Evolutionary conservation across 345 rosid species (phyloP).

Genomic region (Bruguiera sexangula): DNA sequence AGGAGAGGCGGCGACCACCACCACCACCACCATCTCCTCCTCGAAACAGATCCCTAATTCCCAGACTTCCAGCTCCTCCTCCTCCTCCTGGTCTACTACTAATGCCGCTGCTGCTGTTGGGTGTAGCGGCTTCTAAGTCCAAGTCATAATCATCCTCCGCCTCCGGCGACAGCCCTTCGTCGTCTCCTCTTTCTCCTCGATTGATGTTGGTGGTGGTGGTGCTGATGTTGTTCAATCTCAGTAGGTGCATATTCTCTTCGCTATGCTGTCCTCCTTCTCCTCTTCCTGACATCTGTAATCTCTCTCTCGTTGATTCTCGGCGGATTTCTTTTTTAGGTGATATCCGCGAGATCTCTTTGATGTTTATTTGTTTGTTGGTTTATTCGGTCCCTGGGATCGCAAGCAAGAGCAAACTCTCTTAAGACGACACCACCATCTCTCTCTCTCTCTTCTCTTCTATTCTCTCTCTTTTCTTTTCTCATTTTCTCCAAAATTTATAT

Average conservation of each 20-base stretch:
- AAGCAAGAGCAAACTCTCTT: no score
- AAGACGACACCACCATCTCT: no score
- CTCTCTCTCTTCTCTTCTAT: no score
- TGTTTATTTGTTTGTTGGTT: no score
- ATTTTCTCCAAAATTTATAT: no score
- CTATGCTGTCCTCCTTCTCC: background rate
- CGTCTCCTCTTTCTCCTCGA: background rate
- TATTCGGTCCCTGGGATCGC: no score
- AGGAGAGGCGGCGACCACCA: background rate
- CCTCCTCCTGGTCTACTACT: background rate
- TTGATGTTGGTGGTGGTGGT: slow-evolving; percentile 6
- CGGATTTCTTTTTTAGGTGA: background rate
- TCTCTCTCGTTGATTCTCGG: background rate
- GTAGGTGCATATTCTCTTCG: slow-evolving; percentile 36
- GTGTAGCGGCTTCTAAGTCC: background rate
- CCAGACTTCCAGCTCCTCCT: background rate
- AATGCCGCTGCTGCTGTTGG: background rate
- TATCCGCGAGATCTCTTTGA: no score
- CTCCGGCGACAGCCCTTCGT: background rate
- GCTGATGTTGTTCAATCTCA: slow-evolving; percentile 26
- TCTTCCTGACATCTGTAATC: background rate
- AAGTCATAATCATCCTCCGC: background rate
- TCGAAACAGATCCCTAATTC: slow-evolving; percentile 4
- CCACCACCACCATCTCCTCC: background rate
- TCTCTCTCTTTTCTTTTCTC: no score